Evolutionary conservation across 306 rosid species (phyloP).

Genomic region (Lupinus albus): DNA sequence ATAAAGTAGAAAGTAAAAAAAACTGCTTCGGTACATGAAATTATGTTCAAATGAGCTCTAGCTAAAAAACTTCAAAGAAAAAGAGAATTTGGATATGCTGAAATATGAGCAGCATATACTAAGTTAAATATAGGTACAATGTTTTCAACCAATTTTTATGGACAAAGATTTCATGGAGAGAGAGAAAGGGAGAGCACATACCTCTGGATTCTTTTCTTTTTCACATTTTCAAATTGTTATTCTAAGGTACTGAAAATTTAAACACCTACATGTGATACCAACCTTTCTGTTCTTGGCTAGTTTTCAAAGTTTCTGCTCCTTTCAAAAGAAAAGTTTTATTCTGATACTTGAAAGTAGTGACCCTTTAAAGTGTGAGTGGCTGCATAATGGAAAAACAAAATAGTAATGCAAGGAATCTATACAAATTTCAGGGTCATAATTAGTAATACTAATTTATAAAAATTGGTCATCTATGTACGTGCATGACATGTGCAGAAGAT

Average conservation of each 20-base stretch:
- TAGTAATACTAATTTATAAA: neutral
- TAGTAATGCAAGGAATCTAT: constrained; percentile 4
- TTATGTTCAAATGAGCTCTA: neutral
- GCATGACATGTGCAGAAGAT: constrained; percentile 21
- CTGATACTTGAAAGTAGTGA: constrained; percentile 13
- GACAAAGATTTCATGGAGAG: constrained; percentile 27
- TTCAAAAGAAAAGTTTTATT: constrained; percentile 33
- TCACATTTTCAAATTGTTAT: constrained; percentile 37
- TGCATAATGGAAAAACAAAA: constrained; percentile 32
- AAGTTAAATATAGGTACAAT: constrained; percentile 4
- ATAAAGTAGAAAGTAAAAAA: constrained; percentile 5
- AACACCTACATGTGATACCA: constrained; percentile 32
- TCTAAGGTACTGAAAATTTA: constrained; percentile 33
- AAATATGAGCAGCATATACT: constrained; percentile 30
- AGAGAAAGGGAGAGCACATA: constrained; percentile 36
- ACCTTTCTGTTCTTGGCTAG: constrained; percentile 39
- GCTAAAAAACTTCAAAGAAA: neutral
- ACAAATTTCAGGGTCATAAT: constrained; percentile 5
- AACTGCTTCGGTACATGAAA: constrained; percentile 7
- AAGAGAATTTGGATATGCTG: constrained; percentile 32
- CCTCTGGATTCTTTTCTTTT: constrained; percentile 33
- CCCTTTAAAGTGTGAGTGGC: constrained; percentile 40
- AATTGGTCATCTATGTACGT: neutral
- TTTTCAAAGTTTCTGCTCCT: constrained; percentile 33
- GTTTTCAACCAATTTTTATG: constrained; percentile 19